Evolutionary conservation across 148 eudicot genomes (phyloP).

Genomic region (Vaccinium macrocarpon): DNA sequence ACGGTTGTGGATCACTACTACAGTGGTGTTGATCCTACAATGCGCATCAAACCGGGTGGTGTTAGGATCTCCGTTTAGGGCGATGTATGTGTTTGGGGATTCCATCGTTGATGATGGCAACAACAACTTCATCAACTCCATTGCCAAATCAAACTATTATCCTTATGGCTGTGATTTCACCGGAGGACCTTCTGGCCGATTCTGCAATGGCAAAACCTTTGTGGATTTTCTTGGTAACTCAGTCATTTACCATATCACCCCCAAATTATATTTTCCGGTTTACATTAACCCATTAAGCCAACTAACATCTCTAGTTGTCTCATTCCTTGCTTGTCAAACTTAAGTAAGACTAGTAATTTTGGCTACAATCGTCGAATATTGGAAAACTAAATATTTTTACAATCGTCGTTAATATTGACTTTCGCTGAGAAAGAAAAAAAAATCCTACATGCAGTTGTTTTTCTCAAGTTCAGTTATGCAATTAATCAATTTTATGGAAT

Average conservation of each 20-base stretch:
- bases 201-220: constrained; percentile 66
- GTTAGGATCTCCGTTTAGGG: constrained; percentile 37
- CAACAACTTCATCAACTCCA: constrained; percentile 65
- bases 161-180: constrained; percentile 66
- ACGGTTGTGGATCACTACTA: constrained; percentile 3
- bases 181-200: constrained; percentile 64
- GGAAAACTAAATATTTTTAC: neutral
- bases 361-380: neutral
- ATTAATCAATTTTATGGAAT: neutral
- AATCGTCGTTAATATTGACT: neutral
- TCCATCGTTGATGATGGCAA: constrained; percentile 76
- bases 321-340: neutral
- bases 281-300: neutral
- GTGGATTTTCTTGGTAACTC: constrained; percentile 57
- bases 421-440: no score
- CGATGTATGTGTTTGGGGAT: constrained; percentile 74
- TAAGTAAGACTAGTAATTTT: neutral
- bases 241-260: neutral
- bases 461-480: neutral
- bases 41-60: constrained; percentile 11
- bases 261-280: neutral
- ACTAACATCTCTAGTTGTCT: neutral
- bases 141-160: constrained; percentile 71
- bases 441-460: neutral
- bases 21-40: constrained; percentile 3